Evolutionary conservation across 208 protist genomes (phyloP).

Genomic region (Trypanosoma scelopori): DNA sequence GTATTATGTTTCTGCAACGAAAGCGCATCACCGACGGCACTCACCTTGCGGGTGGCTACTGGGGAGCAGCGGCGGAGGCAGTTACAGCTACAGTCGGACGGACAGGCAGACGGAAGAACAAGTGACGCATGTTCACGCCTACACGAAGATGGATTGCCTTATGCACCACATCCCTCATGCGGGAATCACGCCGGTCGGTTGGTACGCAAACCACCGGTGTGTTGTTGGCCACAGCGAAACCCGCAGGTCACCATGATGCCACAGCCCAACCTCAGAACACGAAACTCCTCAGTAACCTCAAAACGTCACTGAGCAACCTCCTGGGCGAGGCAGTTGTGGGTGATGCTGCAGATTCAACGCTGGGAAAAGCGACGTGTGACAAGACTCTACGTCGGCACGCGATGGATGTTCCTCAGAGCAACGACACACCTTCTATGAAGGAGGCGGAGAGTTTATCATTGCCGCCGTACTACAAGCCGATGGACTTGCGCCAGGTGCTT

Average conservation of each 20-base stretch:
- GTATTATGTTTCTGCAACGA: no score
- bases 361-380: not conserved
- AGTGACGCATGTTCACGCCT: slow-evolving; percentile 3
- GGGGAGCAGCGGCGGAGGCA: not conserved
- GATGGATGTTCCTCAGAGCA: not conserved
- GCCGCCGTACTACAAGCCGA: slow-evolving; percentile 21
- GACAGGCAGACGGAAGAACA: not conserved
- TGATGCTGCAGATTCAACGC: not conserved
- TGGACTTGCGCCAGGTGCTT: slow-evolving; percentile 16
- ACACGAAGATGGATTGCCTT: not conserved
- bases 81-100: no score
- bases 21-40: no score
- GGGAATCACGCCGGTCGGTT: not conserved
- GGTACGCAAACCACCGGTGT: slow-evolving; percentile 3
- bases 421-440: not conserved
- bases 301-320: slow-evolving; percentile 7
- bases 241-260: not conserved
- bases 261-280: not conserved
- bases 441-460: not conserved
- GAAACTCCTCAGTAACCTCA: slow-evolving; percentile 4
- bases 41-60: not conserved
- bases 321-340: slow-evolving; percentile 1
- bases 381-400: not conserved
- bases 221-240: not conserved
- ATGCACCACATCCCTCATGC: not conserved